Percentiles rank a stretch among this genome's conserved stretches.
phyloP scores from a whole-genome alignment of 176 grass and related monocot species.

The Sorghum bicolor region Sorghum_bicolor_NCBIv3 NC_012873.2:60791501-60792000 shows the following conservation, averaged over 20 bases:
- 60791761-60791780: neutral
- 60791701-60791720: neutral
- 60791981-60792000: neutral
- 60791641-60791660: conserved; percentile 62
- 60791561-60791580: neutral
- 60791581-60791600: conserved; percentile 18
- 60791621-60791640: conserved; percentile 56
- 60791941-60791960: neutral
- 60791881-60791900: too few relatives aligned
- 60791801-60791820: neutral
- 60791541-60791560: neutral
- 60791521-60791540: conserved; percentile 39
- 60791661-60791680: conserved; percentile 41
- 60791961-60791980: neutral
- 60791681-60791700: neutral
- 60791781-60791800: neutral
- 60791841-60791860: neutral
- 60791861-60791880: neutral
- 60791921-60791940: neutral
- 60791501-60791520: conserved; percentile 16
- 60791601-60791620: conserved; percentile 82
- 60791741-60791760: too few relatives aligned
- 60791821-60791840: neutral
- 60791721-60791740: neutral
- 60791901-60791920: neutral